Evolutionary conservation across 2,329 filamentous ascomycete genomes (phyloP).

Genomic region (Pseudopithomyces chartarum): DNA sequence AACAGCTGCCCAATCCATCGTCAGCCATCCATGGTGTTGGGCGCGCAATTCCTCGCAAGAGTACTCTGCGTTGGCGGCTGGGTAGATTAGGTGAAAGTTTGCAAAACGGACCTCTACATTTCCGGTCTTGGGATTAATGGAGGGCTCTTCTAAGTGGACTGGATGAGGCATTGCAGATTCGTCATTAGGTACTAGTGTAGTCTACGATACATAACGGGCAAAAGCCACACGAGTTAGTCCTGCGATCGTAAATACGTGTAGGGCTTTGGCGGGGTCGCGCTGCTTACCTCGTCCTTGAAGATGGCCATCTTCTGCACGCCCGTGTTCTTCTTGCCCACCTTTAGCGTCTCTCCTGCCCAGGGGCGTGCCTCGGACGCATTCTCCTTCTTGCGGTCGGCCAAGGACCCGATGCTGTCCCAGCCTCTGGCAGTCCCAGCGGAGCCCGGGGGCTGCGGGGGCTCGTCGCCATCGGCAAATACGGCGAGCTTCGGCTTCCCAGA

Average conservation of each 20-base stretch:
- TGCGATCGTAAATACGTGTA: conserved; percentile 53
- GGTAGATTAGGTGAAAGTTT: conserved; percentile 84
- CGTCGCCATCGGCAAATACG: conserved; percentile 82
- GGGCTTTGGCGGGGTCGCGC: conserved; percentile 40
- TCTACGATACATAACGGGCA: conserved; percentile 58
- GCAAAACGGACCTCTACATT: conserved; percentile 87
- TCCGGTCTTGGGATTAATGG: conserved; percentile 79
- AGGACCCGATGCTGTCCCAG: conserved; percentile 89
- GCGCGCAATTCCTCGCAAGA: conserved; percentile 94
- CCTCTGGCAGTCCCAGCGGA: conserved; percentile 67
- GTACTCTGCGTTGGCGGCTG: conserved; percentile 74
- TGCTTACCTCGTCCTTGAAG: conserved; percentile 94
- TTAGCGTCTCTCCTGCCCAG: conserved; percentile 90
- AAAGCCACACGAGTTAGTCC: conserved; percentile 80
- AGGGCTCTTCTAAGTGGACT: conserved; percentile 79
- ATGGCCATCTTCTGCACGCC: conserved; percentile 82
- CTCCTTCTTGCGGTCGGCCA: conserved; percentile 91
- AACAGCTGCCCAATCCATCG: conserved; percentile 57
- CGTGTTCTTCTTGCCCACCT: conserved; percentile 81
- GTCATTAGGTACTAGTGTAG: conserved; percentile 44
- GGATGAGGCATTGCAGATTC: conserved; percentile 58
- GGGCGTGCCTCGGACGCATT: conserved; percentile 84
- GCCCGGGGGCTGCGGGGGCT: conserved; percentile 58
- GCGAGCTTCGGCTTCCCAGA: conserved; percentile 80
- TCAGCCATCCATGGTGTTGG: conserved; percentile 69